Conservation (phyloP, 805 yeast genomes). For the Geotrichum ghanense region DNA sequence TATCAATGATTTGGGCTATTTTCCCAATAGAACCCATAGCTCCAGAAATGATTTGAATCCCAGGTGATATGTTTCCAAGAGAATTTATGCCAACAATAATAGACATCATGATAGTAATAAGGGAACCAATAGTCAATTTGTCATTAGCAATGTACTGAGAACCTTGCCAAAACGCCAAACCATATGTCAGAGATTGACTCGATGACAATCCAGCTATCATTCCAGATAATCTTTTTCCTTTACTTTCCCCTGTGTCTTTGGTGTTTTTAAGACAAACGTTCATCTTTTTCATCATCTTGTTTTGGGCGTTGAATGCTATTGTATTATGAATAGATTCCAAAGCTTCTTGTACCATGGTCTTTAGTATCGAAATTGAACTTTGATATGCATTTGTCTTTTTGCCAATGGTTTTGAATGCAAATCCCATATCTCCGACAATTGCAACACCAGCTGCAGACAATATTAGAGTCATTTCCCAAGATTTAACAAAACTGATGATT, state of each 20-base stretch:
- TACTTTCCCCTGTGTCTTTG: slow-evolving; percentile 14
- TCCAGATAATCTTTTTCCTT: slow-evolving; percentile 4
- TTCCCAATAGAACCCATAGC: slow-evolving; percentile 22
- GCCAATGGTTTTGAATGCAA: slow-evolving; percentile 9
- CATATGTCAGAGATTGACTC: slow-evolving; percentile 15
- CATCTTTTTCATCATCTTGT: slow-evolving; percentile 16
- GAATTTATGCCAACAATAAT: slow-evolving; percentile 21
- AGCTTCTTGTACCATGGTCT: slow-evolving; percentile 18
- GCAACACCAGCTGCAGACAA: slow-evolving; percentile 14
- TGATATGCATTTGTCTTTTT: slow-evolving; percentile 2
- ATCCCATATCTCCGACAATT: slow-evolving; percentile 11
- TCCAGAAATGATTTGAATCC: slow-evolving; percentile 14
- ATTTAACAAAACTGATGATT: slow-evolving; percentile 13
- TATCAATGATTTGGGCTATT: slow-evolving; percentile 23
- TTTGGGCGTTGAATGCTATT: slow-evolving; percentile 19
- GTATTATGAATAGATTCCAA: slow-evolving; percentile 18
- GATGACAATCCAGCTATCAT: slow-evolving; percentile 18
- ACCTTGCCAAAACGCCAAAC: slow-evolving; percentile 25
- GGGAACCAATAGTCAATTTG: slow-evolving; percentile 8
- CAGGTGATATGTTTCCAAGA: slow-evolving; percentile 21
- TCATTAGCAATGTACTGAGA: slow-evolving; percentile 17
- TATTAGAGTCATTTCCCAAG: slow-evolving; percentile 16
- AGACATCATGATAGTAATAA: slow-evolving; percentile 14
- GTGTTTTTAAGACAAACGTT: slow-evolving; percentile 12
- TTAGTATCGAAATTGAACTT: slow-evolving; percentile 2